These are phyloP conservation scores for Tetragonia tetragonoides DNA, from an alignment of 148 eudicot species.

Conservation along the genomic window DNA sequence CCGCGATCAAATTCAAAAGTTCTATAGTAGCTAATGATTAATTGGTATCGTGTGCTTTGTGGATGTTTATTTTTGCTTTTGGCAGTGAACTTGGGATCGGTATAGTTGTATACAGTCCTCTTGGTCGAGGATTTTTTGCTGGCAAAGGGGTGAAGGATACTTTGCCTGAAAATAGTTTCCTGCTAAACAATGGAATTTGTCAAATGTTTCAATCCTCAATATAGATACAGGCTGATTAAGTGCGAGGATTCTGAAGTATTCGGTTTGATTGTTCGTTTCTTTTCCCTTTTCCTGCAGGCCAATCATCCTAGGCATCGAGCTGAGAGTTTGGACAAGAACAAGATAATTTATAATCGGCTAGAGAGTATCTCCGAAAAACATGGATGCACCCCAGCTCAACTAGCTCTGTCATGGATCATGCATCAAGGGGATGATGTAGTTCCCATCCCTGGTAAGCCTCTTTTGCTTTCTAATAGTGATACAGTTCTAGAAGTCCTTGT, in stretches of 20 bases:
- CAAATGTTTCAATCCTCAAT: too few relatives aligned
- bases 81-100: conserved; percentile 35
- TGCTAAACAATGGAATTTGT: conserved; percentile 19
- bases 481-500: background rate
- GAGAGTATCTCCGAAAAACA: conserved; percentile 22
- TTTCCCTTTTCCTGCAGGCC: background rate
- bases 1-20: background rate
- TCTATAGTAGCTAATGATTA: background rate
- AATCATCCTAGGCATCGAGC: conserved; percentile 24
- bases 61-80: background rate
- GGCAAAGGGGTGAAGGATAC: conserved; percentile 34
- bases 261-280: background rate
- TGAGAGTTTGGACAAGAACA: conserved; percentile 27
- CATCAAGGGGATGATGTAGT: conserved; percentile 31
- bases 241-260: background rate
- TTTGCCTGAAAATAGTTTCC: conserved; percentile 32
- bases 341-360: conserved; percentile 17
- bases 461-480: background rate
- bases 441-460: conserved; percentile 29
- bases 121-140: conserved; percentile 35
- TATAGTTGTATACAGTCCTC: conserved; percentile 31
- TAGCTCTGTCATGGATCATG: conserved; percentile 31
- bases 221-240: background rate
- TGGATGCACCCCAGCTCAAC: conserved; percentile 29
- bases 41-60: background rate